phyloP scores from a whole-genome alignment of 176 grass and related monocot species.

The Rhynchospora breviuscula region DNA sequence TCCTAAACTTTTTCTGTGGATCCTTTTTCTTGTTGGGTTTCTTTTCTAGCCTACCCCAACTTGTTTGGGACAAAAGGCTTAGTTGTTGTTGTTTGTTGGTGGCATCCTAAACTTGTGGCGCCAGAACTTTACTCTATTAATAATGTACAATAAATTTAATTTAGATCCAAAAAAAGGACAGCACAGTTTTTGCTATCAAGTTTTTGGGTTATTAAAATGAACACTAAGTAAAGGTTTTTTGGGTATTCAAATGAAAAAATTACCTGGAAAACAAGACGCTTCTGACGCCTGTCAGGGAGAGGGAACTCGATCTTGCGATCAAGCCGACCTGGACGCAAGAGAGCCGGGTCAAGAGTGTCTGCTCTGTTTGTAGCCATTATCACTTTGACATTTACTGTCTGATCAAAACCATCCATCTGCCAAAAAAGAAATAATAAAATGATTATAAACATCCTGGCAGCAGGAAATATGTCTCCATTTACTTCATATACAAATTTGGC shows the following conservation, averaged over 20 bases:
- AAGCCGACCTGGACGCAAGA: constrained; percentile 83
- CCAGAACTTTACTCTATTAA: too few species aligned
- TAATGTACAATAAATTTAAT: neutral
- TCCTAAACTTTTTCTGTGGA: too few species aligned
- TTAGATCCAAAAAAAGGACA: constrained; percentile 12
- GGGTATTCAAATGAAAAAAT: constrained; percentile 4
- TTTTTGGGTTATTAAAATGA: too few species aligned
- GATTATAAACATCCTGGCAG: neutral
- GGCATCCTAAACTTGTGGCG: too few species aligned
- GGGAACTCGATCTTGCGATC: constrained; percentile 99
- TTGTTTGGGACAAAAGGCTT: too few species aligned
- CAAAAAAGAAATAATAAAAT: constrained; percentile 4
- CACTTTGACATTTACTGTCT: constrained; percentile 99
- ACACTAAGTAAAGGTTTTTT: neutral
- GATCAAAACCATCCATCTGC: constrained; percentile 99
- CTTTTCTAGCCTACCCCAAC: too few species aligned
- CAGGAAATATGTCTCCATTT: neutral
- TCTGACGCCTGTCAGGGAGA: neutral
- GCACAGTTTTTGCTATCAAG: too few species aligned
- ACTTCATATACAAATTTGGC: neutral
- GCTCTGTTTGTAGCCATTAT: constrained; percentile 99
- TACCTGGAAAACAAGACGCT: constrained; percentile 80
- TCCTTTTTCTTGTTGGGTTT: too few species aligned
- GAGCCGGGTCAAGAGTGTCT: constrained; percentile 91
- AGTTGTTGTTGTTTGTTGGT: too few species aligned